Evolutionary conservation across 1,284 basidiomycete genomes (phyloP), one percentile per base, ranked within the genome.

Genomic region (Boletus calvinii): DNA sequence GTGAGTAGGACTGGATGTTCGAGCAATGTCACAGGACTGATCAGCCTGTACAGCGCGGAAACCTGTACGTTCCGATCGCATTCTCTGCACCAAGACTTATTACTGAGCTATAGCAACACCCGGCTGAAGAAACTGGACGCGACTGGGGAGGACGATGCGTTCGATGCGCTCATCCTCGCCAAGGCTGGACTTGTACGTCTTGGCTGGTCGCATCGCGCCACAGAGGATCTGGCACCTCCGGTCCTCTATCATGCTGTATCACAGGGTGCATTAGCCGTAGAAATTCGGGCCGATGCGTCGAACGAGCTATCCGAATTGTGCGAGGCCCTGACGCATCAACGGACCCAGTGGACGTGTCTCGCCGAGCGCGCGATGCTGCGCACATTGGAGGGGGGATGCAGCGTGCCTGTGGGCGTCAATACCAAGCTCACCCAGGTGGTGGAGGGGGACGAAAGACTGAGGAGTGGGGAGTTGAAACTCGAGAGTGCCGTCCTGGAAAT

Each of bases 301-400:
- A 64, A 68, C 0, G 79, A 79, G 53, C 77, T 85, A 3, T 72
- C 78, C 38, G 78, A 79, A 49, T 71, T 93, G 11, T 86, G 92
- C 63, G 74, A 78, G 38, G 74, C 74, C 18, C 69, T 94, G 41
- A 90, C 82, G 3, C 89, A 95, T 68, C 83, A 83, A 75, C 77
- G 77, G 63, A 93, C 92, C 0, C 79, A 86, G 53, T 90, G 85
- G 84, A 73, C 67, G 49, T 91, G 88, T 62, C 74, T 78, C 18
- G 92, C 92, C 7, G 97, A 99, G 72, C 83, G 96, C 11, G 90
- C 89, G 1, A 87, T 92, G 68, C 76, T 99, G 57, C 79, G 87
- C 34, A 86, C 90, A 34, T 77, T 99, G 48, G 96, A 99, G 70
- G 97, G 97, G 11, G 97, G 95, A 26, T 99, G 97, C 71, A 95